Percentiles rank a stretch among this genome's conserved stretches.
These are phyloP conservation scores for Chromera velia DNA, from an alignment of 73 alveolate species.

Conservation along the genomic window DNA sequence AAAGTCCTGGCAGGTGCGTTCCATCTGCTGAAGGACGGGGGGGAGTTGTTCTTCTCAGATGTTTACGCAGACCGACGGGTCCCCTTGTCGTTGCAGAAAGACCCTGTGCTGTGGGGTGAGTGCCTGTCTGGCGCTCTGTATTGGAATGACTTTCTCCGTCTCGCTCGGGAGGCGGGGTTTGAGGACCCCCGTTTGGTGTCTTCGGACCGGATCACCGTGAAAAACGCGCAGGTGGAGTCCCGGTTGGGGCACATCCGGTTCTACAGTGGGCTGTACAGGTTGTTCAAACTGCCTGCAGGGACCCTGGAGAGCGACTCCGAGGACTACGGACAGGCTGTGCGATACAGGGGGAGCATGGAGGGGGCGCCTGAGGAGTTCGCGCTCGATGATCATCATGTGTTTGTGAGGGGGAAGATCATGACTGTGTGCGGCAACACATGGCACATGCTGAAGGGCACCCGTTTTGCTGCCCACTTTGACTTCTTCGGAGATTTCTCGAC, in stretches of 20 bases:
- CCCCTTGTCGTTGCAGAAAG: conserved; percentile 52
- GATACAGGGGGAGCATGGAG: conserved; percentile 31
- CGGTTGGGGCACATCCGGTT: conserved; percentile 4
- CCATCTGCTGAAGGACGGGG: conserved; percentile 60
- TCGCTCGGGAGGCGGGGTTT: conserved; percentile 39
- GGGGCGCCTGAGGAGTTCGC: conserved; percentile 18
- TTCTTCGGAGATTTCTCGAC: background rate
- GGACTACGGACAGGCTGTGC: conserved; percentile 41
- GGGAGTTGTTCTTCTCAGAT: conserved; percentile 69
- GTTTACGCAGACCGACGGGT: conserved; percentile 65
- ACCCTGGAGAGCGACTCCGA: conserved; percentile 44
- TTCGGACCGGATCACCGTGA: conserved; percentile 27
- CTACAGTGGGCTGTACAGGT: conserved; percentile 38
- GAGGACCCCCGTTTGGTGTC: conserved; percentile 31
- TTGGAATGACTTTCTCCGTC: conserved; percentile 55
- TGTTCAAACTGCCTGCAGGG: conserved; percentile 29
- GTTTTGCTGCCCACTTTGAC: background rate
- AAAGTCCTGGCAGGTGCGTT: conserved; percentile 52
- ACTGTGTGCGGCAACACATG: conserved; percentile 35
- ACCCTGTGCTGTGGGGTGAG: conserved; percentile 65
- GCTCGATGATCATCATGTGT: conserved; percentile 25
- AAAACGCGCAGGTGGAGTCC: background rate
- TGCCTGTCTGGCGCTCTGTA: conserved; percentile 66
- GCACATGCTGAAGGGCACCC: background rate
- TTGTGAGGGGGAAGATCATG: conserved; percentile 20